Evolutionary conservation across 495 filamentous ascomycete genomes (phyloP), one percentile per base, ranked within the genome.

Genomic region (Penicillium canescens): DNA sequence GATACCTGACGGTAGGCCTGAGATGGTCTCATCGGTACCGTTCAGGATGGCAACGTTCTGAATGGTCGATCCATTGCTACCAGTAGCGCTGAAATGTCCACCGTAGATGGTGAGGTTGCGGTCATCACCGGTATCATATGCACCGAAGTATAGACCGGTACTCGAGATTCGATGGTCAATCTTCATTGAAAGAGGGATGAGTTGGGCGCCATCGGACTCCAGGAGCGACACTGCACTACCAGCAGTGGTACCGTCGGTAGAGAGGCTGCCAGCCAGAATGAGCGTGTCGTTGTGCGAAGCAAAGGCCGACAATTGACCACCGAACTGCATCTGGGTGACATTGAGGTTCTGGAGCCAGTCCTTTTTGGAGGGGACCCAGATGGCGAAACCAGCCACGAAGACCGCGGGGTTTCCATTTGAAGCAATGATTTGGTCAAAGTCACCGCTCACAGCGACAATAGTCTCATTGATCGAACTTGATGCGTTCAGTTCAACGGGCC

Each of bases 321-420:
- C 70, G 56, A 94, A 81, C 13, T 80, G 72, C 52, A 88, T 81
- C 42, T 83, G 77, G n/a, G 79, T 71, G 37, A 83, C 66, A 41
- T 90, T 73, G 37, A 98, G 73, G 57, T 91, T 93, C 67, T 90
- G 84, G 20, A 98, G 73, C 94, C 94, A 99, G 63, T 95, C 91
- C 37, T 83, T 81, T 43, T 78, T 80, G 5, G 92, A 94, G 18
- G 91, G 91, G n/a, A 98, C 87, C 94, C 94, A 99, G 21, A 97
- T 75, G 26, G 89, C 94, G 63, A 98, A 92, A 1, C 92, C 90
- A 43, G 80, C 65, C 2, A 85, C 87, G 11, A 79, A 59, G 10
- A 84, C 70, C n/a, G 82, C 79, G 10, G 77, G 60, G 56, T 84
- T 87, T 46, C 73, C 75, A 38, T 73, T 84, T 62, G 88, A 91